These are phyloP conservation scores for Phanerodontia chrysosporium DNA, from an alignment of 768 basidiomycete genomes.

Conservation along the genomic window DNA sequence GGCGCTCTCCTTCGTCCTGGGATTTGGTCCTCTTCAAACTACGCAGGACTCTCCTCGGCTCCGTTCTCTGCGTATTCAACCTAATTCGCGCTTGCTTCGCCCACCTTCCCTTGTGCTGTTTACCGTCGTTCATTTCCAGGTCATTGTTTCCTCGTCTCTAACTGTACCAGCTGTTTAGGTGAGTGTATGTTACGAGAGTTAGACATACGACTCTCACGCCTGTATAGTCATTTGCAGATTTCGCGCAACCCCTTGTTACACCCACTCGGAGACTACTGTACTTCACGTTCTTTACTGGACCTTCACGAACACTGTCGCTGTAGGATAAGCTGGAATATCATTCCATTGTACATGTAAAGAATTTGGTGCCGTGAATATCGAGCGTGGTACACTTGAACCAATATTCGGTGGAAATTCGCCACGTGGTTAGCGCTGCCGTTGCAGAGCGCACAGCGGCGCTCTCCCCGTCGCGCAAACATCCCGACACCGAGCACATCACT, in stretches of 20 bases:
- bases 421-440: not conserved
- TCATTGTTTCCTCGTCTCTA: not conserved
- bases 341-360: not conserved
- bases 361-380: no score
- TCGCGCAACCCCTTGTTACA: not conserved
- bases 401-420: no score
- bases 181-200: not conserved
- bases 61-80: slow-evolving; percentile 5
- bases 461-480: not conserved
- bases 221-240: no score
- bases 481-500: not conserved
- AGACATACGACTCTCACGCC: no score
- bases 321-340: not conserved
- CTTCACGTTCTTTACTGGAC: not conserved
- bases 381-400: not conserved
- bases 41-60: slow-evolving; percentile 2
- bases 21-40: slow-evolving; percentile 9
- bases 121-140: not conserved
- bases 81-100: not conserved
- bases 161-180: not conserved
- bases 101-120: not conserved
- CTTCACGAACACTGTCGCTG: not conserved
- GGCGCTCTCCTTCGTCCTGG: slow-evolving; percentile 2
- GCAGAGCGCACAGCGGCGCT: not conserved
- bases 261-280: not conserved